phyloP scores from a whole-genome alignment of 495 filamentous ascomycete species.

The Hypoxylon trugodes region DNA sequence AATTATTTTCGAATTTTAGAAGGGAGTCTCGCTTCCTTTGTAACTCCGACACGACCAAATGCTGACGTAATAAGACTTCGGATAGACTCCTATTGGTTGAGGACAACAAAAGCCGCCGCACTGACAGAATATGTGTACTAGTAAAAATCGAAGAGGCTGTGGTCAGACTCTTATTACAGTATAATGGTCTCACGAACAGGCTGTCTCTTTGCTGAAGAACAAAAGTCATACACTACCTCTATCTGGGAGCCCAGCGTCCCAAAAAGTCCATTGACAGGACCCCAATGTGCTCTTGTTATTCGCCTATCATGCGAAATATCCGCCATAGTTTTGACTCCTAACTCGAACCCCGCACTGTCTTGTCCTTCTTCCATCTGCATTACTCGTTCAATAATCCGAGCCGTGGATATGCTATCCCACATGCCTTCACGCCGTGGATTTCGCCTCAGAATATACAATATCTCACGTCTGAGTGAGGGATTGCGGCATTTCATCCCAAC shows the following conservation, averaged over 20 bases:
- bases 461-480: constrained; percentile 40
- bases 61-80: too few species aligned
- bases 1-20: too few species aligned
- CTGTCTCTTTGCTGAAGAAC: too few species aligned
- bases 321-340: not conserved
- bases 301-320: constrained; percentile 5
- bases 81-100: too few species aligned
- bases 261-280: constrained; percentile 18
- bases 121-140: too few species aligned
- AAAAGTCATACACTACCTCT: not conserved
- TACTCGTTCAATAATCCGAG: constrained; percentile 43
- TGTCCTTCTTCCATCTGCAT: constrained; percentile 40
- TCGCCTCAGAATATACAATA: constrained; percentile 40
- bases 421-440: constrained; percentile 43
- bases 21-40: too few species aligned
- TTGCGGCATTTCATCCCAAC: constrained; percentile 46
- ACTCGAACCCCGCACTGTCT: not conserved
- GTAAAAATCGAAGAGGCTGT: too few species aligned
- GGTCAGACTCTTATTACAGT: too few species aligned
- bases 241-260: not conserved
- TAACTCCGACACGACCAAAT: too few species aligned
- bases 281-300: not conserved
- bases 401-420: constrained; percentile 45
- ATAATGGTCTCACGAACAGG: too few species aligned
- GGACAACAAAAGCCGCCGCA: too few species aligned